Conservation (phyloP, 805 yeast species). For the Pichia ethanolica region DNA sequence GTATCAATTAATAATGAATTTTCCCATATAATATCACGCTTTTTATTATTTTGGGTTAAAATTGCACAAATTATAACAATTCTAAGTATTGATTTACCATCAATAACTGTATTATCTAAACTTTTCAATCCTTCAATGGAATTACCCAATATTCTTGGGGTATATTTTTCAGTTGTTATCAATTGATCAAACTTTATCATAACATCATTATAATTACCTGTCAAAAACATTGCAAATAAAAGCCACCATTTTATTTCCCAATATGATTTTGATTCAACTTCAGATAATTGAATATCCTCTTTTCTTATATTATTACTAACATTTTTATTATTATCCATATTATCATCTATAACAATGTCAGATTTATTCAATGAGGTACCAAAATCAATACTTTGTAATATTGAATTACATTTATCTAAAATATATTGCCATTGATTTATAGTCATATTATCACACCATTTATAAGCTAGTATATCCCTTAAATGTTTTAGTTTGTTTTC, state of each 20-base stretch:
- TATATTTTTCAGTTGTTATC: neutral
- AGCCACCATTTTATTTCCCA: conserved; percentile 27
- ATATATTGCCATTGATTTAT: conserved; percentile 1
- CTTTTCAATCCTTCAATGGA: neutral
- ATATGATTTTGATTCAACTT: conserved; percentile 11
- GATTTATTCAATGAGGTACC: neutral
- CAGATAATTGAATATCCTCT: neutral
- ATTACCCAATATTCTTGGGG: neutral
- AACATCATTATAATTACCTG: conserved; percentile 19
- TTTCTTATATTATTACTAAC: neutral
- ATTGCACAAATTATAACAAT: conserved; percentile 16
- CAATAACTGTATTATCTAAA: conserved; percentile 14
- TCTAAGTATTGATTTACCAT: conserved; percentile 15
- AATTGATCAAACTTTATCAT: conserved; percentile 2
- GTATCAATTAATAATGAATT: conserved; percentile 12
- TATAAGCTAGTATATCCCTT: neutral
- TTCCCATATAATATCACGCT: conserved; percentile 9
- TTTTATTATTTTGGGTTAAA: conserved; percentile 11
- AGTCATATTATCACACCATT: neutral
- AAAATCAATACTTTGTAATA: conserved; percentile 1
- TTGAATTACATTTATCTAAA: conserved; percentile 1
- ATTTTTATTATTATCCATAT: conserved; percentile 11
- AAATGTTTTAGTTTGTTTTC: neutral
- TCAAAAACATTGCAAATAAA: conserved; percentile 20
- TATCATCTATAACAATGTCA: conserved; percentile 8